Evolutionary conservation across 2,329 filamentous ascomycete species (phyloP), one percentile per base, ranked within the genome.

Genomic region (Aspergillus hiratsukae): DNA sequence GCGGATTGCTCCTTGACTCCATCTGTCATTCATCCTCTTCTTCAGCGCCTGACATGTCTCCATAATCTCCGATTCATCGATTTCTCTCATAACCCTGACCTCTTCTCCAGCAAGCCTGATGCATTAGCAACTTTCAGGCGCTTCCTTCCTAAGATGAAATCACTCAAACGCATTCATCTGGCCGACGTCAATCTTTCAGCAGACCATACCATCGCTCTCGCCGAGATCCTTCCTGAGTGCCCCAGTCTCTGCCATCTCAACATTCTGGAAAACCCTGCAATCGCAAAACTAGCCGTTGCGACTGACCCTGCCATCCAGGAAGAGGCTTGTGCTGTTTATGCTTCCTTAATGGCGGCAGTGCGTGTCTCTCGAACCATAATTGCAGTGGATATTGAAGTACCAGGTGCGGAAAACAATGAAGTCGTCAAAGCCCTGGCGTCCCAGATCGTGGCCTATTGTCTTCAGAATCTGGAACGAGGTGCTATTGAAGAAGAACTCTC

Each of bases 281-380:
- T 77, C 45, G 81, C 85, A 0, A 81, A 86, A 58, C 77, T 97
- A 4, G 81, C 96, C 25, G 87, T 91, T 4, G 89, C 91, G 0
- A 88, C 81, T 51, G 89, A 90, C 5, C 90, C 94, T 65, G 86
- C 86, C 55, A 82, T 81, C 1, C 91, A 97, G 72, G 93, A 97
- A 74, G 93, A 97, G 74, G 93, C 94, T 0, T 96, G 90, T 65
- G 94, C 94, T 1, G 76, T 97, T 6, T 97, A 96, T 70, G 91
- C 94, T 1, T 96, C 92, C 1, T 81, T 97, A 21, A 87, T 96
- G 76, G 89, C 91, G 4, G 93, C 93, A 0, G 88, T 91, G 1
- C 86, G 92, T 53, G 83, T 97, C 0, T 96, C 91, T 1, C 83
- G 85, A 51, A 89, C 88, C 14, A 82, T 99, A 31, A 86, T 97